These are phyloP conservation scores for Candida fluviatilis DNA, from an alignment of 805 yeast species.

Conservation along the genomic window DNA sequence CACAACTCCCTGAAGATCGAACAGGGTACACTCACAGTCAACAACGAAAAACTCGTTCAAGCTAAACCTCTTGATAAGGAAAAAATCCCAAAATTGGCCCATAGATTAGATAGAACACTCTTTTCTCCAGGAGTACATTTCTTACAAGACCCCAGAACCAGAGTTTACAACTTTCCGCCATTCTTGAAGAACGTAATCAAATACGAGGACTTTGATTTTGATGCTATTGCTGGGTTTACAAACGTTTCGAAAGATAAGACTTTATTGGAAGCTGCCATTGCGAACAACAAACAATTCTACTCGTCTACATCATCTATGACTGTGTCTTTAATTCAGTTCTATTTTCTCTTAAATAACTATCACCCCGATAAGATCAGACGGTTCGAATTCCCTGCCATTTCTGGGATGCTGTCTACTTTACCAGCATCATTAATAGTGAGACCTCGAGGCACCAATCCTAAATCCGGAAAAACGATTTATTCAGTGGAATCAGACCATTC, in stretches of 20 bases:
- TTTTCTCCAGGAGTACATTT: conserved; percentile 82
- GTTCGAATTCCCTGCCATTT: conserved; percentile 39
- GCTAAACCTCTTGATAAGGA: conserved; percentile 14
- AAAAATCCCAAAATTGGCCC: conserved; percentile 55
- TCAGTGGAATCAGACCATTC: conserved; percentile 73
- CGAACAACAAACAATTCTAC: conserved; percentile 39
- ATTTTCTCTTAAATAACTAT: conserved; percentile 55
- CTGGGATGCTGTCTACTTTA: conserved; percentile 42
- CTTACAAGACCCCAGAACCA: conserved; percentile 72
- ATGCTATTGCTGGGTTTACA: conserved; percentile 51
- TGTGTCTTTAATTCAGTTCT: conserved; percentile 66
- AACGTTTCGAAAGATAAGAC: conserved; percentile 63
- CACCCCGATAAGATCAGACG: conserved; percentile 15
- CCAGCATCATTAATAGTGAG: conserved; percentile 48
- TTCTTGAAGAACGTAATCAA: conserved; percentile 55
- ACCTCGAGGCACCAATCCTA: conserved; percentile 34
- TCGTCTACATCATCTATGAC: conserved; percentile 93
- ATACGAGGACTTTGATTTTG: conserved; percentile 63
- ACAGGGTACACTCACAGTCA: conserved; percentile 4
- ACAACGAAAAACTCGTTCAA: conserved; percentile 9
- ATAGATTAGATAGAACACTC: conserved; percentile 64
- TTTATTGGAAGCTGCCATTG: conserved; percentile 46
- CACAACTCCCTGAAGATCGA: neutral
- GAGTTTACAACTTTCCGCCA: conserved; percentile 65
- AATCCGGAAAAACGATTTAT: conserved; percentile 31